Evolutionary conservation across 2,329 filamentous ascomycete species (phyloP), one percentile per base, ranked within the genome.

Genomic region (Mycosphaerelloides madeirae): DNA sequence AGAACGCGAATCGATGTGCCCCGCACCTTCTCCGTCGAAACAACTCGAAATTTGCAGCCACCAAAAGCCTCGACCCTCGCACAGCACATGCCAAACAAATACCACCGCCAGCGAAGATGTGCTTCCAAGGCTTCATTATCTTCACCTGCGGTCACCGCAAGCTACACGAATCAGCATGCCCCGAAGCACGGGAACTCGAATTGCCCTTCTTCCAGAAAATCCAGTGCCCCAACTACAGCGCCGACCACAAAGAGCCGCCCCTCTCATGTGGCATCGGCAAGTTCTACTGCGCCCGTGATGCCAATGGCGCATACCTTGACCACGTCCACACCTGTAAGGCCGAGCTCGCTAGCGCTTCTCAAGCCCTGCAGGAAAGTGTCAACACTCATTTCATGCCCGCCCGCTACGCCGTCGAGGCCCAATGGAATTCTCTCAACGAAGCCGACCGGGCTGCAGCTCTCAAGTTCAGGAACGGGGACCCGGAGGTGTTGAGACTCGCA

Each of bases 121-220:
- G 60, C 44, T 58, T 49, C 31, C 53, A 56, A 19, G 49, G 46
- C 13, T 55, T 48, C 42, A 44, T 38, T 20, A 31, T 51, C 18
- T 57, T 49, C 43, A 32, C 25, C n/a, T 63, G 60, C 44, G 51
- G 55, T 19, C 58, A 61, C 44, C 43, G n/a, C 13, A 33, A 31
- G n/a, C n/a, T 48, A 13, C 40, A 41, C 14, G 48, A 54, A 16
- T n/a, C 29, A n/a, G 19, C 33, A 15, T 56, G 53, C 43, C 35
- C 43, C 14, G 9, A 48, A 18, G 53, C 51, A 8, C 33, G 38
- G 8, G 37, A 44, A 18, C 44, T 56, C 20, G 50, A 54, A 15
- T 16, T 50, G 37, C 42, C 38, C 18, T 50, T 56, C 32, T 52
- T 42, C 43, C 44, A 38, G 29, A 50, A 52, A 31, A 15, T 54